phyloP scores from a whole-genome alignment of 2,329 filamentous ascomycete species.

The Fusarium sp. region DNA sequence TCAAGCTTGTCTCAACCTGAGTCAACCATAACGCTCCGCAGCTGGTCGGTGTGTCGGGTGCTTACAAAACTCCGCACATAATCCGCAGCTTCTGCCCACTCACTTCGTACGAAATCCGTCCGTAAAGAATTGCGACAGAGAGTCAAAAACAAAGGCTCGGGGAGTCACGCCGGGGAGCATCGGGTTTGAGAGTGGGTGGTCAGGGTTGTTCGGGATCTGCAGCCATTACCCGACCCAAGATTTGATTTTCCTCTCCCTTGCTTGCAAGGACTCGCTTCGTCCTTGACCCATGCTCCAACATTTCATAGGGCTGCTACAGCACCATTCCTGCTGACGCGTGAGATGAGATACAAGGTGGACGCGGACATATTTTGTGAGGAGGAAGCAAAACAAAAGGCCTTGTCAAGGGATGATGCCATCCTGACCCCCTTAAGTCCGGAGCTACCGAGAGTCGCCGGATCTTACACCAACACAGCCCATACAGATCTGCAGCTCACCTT shows the following conservation, averaged over 20 bases:
- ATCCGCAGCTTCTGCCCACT: neutral
- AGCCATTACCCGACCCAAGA: neutral
- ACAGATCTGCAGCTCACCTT: constrained; percentile 8
- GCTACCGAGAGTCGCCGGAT: constrained; percentile 23
- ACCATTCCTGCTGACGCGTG: constrained; percentile 27
- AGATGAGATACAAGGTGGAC: constrained; percentile 21
- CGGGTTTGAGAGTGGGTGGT: neutral
- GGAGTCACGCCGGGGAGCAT: neutral
- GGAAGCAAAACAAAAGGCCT: neutral
- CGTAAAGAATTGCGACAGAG: neutral
- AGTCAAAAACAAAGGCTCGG: neutral
- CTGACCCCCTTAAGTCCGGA: constrained; percentile 36
- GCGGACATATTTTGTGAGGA: neutral
- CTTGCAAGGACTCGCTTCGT: neutral
- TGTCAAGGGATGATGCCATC: constrained; percentile 2
- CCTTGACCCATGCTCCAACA: neutral
- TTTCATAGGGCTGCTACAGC: constrained; percentile 6
- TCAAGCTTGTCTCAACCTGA: neutral
- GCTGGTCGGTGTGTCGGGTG: neutral
- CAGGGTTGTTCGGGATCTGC: constrained; percentile 12
- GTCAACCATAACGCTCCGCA: neutral
- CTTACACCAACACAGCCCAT: constrained; percentile 14
- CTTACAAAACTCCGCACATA: constrained; percentile 30
- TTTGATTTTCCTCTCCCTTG: neutral
- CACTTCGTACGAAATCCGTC: neutral